Percentiles rank a stretch among this genome's conserved stretches.
These are phyloP conservation scores for Poteriospumella lacustris DNA, from an alignment of 108 stramenopile genomes.

Conservation along the genomic window DNA sequence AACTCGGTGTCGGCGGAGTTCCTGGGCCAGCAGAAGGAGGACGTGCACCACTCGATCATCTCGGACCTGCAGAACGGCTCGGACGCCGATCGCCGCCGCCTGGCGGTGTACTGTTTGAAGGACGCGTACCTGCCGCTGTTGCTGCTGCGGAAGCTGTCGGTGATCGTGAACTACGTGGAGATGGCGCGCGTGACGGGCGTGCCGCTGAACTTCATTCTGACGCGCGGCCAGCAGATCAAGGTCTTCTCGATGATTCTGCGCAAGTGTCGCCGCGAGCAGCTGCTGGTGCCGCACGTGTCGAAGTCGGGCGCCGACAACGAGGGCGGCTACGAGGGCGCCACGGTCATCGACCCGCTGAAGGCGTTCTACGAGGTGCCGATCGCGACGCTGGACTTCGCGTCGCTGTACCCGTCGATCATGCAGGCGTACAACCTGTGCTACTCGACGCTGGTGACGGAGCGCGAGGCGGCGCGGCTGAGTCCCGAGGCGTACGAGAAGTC, in stretches of 20 bases:
- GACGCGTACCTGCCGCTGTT: constrained; percentile 88
- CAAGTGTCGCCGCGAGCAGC: constrained; percentile 75
- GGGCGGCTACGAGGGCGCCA: constrained; percentile 92
- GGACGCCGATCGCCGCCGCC: constrained; percentile 91
- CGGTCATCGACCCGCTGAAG: constrained; percentile 95
- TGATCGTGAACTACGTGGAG: constrained; percentile 96
- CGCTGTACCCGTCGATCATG: constrained; percentile 98
- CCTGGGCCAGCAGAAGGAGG: constrained; percentile 95
- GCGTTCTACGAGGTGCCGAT: constrained; percentile 94
- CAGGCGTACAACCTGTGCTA: constrained; percentile 98
- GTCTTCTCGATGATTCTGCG: constrained; percentile 95
- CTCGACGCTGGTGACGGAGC: constrained; percentile 75
- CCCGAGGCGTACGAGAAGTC: constrained; percentile 72
- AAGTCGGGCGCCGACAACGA: constrained; percentile 62
- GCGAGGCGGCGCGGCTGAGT: constrained; percentile 64
- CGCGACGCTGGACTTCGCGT: constrained; percentile 98
- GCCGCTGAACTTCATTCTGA: constrained; percentile 85
- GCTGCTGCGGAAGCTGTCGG: constrained; percentile 94
- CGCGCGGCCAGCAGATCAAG: constrained; percentile 98
- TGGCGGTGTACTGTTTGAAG: constrained; percentile 98
- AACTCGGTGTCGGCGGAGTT: constrained; percentile 96
- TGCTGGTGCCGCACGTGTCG: constrained; percentile 84
- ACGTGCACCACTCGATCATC: constrained; percentile 99
- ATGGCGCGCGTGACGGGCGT: constrained; percentile 99
- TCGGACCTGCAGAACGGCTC: constrained; percentile 88